Evolutionary conservation across 768 basidiomycete genomes (phyloP).

Genomic region (Rhizopogon salebrosus): DNA sequence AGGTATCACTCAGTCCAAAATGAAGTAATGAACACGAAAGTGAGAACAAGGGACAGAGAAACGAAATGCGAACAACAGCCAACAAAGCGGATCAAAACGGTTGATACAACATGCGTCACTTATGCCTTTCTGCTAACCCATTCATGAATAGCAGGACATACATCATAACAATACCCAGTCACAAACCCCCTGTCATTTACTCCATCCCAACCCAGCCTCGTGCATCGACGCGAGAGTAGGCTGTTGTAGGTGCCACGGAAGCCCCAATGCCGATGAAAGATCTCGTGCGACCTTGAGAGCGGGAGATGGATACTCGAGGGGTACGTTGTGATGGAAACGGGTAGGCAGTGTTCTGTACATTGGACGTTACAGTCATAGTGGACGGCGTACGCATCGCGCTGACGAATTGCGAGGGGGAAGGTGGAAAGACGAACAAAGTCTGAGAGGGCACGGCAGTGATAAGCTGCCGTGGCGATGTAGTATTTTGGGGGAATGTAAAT

Average conservation of each 20-base stretch:
- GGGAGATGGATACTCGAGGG: slow-evolving; percentile 67
- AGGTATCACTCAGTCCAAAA: slow-evolving; percentile 4
- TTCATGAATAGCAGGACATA: slow-evolving; percentile 6
- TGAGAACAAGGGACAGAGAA: slow-evolving; percentile 15
- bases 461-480: slow-evolving; percentile 16
- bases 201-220: slow-evolving; percentile 70
- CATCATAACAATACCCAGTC: slow-evolving; percentile 5
- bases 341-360: slow-evolving; percentile 35
- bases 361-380: slow-evolving; percentile 77
- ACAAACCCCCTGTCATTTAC: slow-evolving; percentile 15
- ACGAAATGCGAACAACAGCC: slow-evolving; percentile 17
- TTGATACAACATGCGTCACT: slow-evolving; percentile 1
- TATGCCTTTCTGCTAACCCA: slow-evolving; percentile 6
- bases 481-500: slow-evolving; percentile 22
- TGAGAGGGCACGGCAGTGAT: slow-evolving; percentile 58
- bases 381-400: slow-evolving; percentile 63
- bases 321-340: slow-evolving; percentile 58
- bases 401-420: slow-evolving; percentile 54
- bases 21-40: slow-evolving; percentile 22
- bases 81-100: slow-evolving; percentile 5
- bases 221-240: slow-evolving; percentile 78
- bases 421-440: slow-evolving; percentile 83
- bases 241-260: slow-evolving; percentile 72
- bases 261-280: slow-evolving; percentile 71
- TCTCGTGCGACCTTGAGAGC: slow-evolving; percentile 58